Evolutionary conservation across 176 grass and related monocot genomes (phyloP).

Genomic region (Rhipidocladum racemiflorum): DNA sequence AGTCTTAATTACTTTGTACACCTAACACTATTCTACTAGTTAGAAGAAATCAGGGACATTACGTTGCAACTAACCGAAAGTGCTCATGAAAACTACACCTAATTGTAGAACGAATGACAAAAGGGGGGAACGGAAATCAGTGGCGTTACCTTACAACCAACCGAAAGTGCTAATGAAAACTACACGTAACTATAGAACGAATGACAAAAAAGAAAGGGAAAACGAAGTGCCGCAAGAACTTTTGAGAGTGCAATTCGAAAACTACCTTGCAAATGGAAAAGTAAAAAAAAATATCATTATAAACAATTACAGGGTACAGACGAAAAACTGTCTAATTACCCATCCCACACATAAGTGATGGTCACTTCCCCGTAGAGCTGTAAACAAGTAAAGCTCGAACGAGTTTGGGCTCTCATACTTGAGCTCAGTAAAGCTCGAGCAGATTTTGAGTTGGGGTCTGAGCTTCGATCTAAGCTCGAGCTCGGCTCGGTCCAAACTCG

Average conservation of each 20-base stretch:
- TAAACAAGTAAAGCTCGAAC: no score
- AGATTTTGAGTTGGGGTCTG: no score
- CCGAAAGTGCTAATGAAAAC: not conserved
- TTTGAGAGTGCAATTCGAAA: not conserved
- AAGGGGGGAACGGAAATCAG: not conserved
- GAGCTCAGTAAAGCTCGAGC: no score
- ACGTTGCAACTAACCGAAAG: not conserved
- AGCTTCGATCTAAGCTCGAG: no score
- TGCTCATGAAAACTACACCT: not conserved
- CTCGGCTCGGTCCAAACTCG: no score
- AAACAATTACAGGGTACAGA: fast-evolving
- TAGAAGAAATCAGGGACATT: not conserved
- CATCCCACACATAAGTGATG: not conserved
- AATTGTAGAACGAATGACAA: not conserved
- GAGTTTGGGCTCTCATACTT: no score
- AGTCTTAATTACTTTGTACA: not conserved
- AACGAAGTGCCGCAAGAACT: not conserved
- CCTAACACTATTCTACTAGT: not conserved
- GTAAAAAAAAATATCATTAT: not conserved
- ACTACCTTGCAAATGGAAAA: no score
- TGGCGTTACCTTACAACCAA: not conserved
- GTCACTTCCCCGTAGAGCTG: not conserved
- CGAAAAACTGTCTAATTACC: not conserved
- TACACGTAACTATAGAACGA: not conserved
- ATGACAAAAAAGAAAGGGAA: no score